Evolutionary conservation across 2,329 filamentous ascomycete genomes (phyloP).

Genomic region (Cytospora chrysosperma): DNA sequence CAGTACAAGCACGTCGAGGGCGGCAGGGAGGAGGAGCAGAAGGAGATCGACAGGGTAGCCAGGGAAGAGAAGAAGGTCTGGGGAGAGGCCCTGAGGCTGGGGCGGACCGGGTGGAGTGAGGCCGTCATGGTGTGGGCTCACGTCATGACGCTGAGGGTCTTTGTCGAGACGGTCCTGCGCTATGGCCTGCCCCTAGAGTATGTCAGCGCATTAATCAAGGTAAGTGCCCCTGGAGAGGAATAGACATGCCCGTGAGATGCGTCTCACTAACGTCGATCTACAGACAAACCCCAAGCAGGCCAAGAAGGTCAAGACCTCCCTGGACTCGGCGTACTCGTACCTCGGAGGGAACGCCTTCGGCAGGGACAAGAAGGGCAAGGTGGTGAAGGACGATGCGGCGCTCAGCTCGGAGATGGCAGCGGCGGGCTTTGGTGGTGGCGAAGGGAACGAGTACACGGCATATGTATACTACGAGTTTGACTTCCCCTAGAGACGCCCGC

Average conservation of each 20-base stretch:
- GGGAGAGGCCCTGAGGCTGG: slow-evolving; percentile 85
- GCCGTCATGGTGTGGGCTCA: slow-evolving; percentile 96
- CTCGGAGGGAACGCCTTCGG: slow-evolving; percentile 93
- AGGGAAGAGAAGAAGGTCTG: slow-evolving; percentile 89
- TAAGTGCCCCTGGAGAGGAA: slow-evolving; percentile 46
- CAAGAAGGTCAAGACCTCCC: slow-evolving; percentile 73
- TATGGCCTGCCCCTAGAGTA: slow-evolving; percentile 93
- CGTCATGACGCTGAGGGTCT: slow-evolving; percentile 84
- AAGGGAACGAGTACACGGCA: slow-evolving; percentile 83
- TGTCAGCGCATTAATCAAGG: slow-evolving; percentile 80
- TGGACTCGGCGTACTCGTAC: slow-evolving; percentile 86
- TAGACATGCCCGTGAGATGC: background rate
- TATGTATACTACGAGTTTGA: slow-evolving; percentile 98
- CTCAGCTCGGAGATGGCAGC: slow-evolving; percentile 81
- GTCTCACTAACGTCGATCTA: slow-evolving; percentile 24
- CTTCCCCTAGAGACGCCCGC: slow-evolving; percentile 47
- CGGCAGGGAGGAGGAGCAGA: slow-evolving; percentile 83
- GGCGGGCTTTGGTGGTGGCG: slow-evolving; percentile 64
- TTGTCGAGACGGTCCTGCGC: slow-evolving; percentile 95
- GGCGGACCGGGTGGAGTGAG: slow-evolving; percentile 92
- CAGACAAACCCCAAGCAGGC: slow-evolving; percentile 81
- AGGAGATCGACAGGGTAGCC: slow-evolving; percentile 77
- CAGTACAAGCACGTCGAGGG: slow-evolving; percentile 94
- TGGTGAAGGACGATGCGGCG: slow-evolving; percentile 83
- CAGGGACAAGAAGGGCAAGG: slow-evolving; percentile 87